Conservation (phyloP, 2,329 filamentous ascomycete genomes). For the Ophiocordyceps camponoti-floridani region DNA sequence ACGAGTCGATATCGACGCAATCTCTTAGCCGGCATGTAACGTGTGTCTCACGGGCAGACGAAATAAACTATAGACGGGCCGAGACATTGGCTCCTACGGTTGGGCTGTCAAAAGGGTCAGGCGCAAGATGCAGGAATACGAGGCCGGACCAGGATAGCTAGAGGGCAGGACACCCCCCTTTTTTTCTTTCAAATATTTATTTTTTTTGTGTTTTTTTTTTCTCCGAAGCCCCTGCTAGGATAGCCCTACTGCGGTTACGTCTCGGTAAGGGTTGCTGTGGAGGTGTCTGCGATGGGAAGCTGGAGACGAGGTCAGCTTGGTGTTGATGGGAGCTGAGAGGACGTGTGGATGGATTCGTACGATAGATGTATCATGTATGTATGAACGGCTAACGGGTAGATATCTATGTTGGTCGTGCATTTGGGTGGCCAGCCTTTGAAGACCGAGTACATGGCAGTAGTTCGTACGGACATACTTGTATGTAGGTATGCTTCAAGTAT, state of each 20-base stretch:
- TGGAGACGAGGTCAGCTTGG: too few relatives aligned
- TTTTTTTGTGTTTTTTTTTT: not conserved
- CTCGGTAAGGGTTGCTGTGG: too few relatives aligned
- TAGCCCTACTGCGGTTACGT: too few relatives aligned
- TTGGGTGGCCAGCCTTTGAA: too few relatives aligned
- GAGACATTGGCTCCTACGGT: too few relatives aligned
- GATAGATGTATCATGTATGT: not conserved
- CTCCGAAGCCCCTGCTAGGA: not conserved
- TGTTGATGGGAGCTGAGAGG: too few relatives aligned
- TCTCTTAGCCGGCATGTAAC: not conserved
- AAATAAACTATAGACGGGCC: not conserved
- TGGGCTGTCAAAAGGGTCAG: not conserved
- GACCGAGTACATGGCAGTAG: too few relatives aligned
- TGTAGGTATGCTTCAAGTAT: not conserved
- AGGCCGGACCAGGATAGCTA: not conserved
- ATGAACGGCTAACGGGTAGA: not conserved
- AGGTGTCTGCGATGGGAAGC: too few relatives aligned
- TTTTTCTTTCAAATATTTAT: not conserved
- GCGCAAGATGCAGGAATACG: not conserved
- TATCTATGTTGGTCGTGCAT: not conserved
- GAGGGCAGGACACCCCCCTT: too few relatives aligned
- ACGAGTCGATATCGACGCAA: too few relatives aligned
- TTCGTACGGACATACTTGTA: too few relatives aligned
- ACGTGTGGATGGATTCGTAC: too few relatives aligned
- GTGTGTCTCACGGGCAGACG: not conserved